These are phyloP conservation scores for Trichocladium antarcticum DNA, from an alignment of 495 filamentous ascomycete genomes.

Conservation along the genomic window DNA sequence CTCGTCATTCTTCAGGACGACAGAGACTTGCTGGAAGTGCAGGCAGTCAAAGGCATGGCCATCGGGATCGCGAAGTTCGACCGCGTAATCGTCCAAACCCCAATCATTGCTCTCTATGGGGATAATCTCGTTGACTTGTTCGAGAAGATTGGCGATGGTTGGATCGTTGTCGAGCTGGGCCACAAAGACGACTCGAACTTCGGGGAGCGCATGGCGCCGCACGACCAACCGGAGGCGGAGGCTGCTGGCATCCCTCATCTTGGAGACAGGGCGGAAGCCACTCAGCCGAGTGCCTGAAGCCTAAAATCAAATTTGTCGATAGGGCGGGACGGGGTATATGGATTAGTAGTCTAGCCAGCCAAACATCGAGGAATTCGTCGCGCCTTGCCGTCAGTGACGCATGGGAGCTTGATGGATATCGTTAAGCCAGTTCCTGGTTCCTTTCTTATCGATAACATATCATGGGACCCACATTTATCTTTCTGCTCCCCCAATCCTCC, in stretches of 20 bases:
- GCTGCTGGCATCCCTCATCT: conserved; percentile 17
- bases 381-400: no score
- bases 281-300: not conserved
- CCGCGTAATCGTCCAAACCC: conserved; percentile 88
- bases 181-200: conserved; percentile 64
- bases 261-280: conserved; percentile 1
- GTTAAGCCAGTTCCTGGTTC: no score
- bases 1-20: conserved; percentile 70
- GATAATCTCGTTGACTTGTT: conserved; percentile 70
- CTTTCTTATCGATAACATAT: no score
- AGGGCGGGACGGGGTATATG: no score
- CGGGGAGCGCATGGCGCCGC: conserved; percentile 67
- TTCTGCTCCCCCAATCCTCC: no score
- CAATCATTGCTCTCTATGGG: conserved; percentile 75
- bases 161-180: conserved; percentile 44
- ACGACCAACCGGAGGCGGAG: conserved; percentile 81
- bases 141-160: conserved; percentile 71
- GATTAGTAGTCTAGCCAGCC: no score
- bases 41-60: conserved; percentile 71
- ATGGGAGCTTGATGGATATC: no score
- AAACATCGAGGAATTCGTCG: no score
- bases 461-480: no score
- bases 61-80: conserved; percentile 51
- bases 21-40: conserved; percentile 67
- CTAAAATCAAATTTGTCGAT: no score